Percentiles rank a stretch among this genome's conserved stretches.
These are phyloP conservation scores for Coemansia sp. DNA, from an alignment of 192 early-diverging fungal genomes.

Conservation along the genomic window DNA sequence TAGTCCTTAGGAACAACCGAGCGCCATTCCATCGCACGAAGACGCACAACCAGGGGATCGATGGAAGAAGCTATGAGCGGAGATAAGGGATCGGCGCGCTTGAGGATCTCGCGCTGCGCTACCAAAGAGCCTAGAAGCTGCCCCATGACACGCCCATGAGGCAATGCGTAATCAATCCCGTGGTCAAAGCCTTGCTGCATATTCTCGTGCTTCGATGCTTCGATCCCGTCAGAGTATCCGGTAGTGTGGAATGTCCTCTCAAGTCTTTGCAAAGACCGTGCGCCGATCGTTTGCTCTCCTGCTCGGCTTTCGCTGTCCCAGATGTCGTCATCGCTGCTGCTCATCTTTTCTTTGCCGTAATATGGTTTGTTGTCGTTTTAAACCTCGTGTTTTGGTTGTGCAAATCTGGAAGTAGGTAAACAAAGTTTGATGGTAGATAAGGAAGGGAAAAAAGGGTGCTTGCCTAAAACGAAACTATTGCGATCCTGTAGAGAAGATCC, in stretches of 20 bases:
- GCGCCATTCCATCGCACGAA: neutral
- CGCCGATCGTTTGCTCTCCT: slow-evolving; percentile 20
- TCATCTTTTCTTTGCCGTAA: neutral
- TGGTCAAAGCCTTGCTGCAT: slow-evolving; percentile 42
- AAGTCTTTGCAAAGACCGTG: slow-evolving; percentile 23
- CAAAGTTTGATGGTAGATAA: too few species aligned
- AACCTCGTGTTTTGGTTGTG: neutral
- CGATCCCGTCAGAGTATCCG: slow-evolving; percentile 42
- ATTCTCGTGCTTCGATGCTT: slow-evolving; percentile 30
- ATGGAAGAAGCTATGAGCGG: neutral
- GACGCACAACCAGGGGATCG: neutral
- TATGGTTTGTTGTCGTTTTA: neutral
- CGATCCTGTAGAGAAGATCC: too few species aligned
- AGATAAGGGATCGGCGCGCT: neutral
- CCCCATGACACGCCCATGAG: slow-evolving; percentile 20
- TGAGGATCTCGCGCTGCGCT: slow-evolving; percentile 19
- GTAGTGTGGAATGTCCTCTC: slow-evolving; percentile 23
- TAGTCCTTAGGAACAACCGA: neutral
- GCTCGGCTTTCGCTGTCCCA: slow-evolving; percentile 26
- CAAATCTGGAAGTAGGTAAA: neutral
- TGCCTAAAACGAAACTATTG: too few species aligned
- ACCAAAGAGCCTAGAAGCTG: slow-evolving; percentile 27
- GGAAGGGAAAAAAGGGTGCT: neutral
- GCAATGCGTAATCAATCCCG: slow-evolving; percentile 18
- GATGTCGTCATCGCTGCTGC: slow-evolving; percentile 12